These are phyloP conservation scores for Boletus coccyginus DNA, from an alignment of 768 basidiomycete species.

Conservation along the genomic window DNA sequence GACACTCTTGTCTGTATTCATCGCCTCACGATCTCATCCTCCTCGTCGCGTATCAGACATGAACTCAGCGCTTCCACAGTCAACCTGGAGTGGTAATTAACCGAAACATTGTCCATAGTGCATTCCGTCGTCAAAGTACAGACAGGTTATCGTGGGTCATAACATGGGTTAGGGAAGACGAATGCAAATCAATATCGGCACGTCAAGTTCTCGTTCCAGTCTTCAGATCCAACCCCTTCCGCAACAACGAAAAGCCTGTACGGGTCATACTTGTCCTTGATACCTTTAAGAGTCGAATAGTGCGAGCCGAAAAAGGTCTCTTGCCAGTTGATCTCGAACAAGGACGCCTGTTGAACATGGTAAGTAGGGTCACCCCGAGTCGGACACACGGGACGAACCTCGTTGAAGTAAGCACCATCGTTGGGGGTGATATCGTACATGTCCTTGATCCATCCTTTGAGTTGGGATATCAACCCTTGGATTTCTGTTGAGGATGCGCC, in stretches of 20 bases:
- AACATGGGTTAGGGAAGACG: too few relatives aligned
- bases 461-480: slow-evolving; percentile 2
- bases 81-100: neutral
- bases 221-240: slow-evolving; percentile 27
- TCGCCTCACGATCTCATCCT: too few relatives aligned
- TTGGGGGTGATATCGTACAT: slow-evolving; percentile 32
- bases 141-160: neutral
- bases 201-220: slow-evolving; percentile 13
- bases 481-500: slow-evolving; percentile 17
- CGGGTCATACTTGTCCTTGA: slow-evolving; percentile 34
- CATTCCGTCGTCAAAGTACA: neutral
- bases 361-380: too few relatives aligned
- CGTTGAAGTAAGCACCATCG: slow-evolving; percentile 46
- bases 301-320: slow-evolving; percentile 47
- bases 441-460: slow-evolving; percentile 20
- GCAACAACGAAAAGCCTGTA: slow-evolving; percentile 9
- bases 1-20: neutral
- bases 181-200: slow-evolving; percentile 12
- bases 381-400: slow-evolving; percentile 29
- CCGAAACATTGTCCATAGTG: neutral
- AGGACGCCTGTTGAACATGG: slow-evolving; percentile 34
- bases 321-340: slow-evolving; percentile 40
- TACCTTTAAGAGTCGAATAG: slow-evolving; percentile 36
- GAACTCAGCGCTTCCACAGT: neutral
- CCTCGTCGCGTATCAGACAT: too few relatives aligned